These are phyloP conservation scores for Zizania palustris DNA, from an alignment of 202 grass and related monocot genomes.

Conservation along the genomic window DNA sequence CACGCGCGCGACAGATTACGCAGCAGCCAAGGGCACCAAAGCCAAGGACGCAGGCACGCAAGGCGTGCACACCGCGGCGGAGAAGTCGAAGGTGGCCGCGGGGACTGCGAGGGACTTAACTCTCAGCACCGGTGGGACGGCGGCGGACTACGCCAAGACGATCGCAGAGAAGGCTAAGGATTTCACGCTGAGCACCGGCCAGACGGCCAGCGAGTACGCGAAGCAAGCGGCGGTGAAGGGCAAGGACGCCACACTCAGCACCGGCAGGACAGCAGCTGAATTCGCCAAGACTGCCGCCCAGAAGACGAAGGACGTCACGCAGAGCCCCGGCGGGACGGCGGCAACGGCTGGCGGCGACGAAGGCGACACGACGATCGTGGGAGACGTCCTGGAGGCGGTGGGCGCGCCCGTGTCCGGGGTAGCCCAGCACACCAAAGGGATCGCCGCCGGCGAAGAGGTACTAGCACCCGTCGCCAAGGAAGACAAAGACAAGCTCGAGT, in stretches of 20 bases:
- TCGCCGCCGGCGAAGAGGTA: constrained; percentile 69
- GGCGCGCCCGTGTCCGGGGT: constrained; percentile 64
- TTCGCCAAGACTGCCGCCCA: constrained; percentile 31
- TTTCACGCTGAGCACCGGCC: not conserved
- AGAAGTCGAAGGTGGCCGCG: too few species aligned
- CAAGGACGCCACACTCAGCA: constrained; percentile 50
- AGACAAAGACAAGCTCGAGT: constrained; percentile 35
- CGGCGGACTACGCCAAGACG: constrained; percentile 44
- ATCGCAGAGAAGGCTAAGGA: constrained; percentile 41
- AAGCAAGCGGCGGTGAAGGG: constrained; percentile 51
- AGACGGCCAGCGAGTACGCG: constrained; percentile 39
- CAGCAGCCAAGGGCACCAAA: constrained; percentile 12
- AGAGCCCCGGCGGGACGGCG: constrained; percentile 35
- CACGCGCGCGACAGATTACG: not conserved
- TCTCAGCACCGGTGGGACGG: constrained; percentile 22
- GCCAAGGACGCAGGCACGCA: constrained; percentile 36
- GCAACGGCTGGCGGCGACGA: constrained; percentile 16
- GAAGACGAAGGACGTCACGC: constrained; percentile 54
- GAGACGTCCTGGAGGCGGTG: constrained; percentile 59
- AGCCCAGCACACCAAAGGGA: constrained; percentile 55
- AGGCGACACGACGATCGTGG: constrained; percentile 30
- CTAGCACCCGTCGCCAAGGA: constrained; percentile 22
- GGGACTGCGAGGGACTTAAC: constrained; percentile 35
- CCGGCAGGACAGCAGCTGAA: constrained; percentile 33
- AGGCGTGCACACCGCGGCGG: not conserved